phyloP scores from a whole-genome alignment of 352 stramenopile genomes.

The Globisporangium uncinulatum region DNA sequence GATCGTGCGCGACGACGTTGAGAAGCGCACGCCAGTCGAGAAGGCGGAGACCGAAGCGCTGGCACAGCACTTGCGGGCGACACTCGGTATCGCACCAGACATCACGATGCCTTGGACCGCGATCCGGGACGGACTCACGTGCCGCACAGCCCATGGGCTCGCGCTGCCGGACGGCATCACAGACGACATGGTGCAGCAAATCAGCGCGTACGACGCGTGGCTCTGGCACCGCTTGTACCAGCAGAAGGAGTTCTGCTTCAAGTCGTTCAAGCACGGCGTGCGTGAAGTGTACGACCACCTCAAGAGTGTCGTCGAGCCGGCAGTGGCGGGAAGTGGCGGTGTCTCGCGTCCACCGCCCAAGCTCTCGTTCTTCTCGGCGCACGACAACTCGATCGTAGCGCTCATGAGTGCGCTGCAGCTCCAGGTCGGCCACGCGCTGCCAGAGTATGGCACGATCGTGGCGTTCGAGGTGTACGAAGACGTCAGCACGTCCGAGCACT shows the following conservation, averaged over 20 bases:
- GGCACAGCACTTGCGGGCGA: slow-evolving; percentile 25
- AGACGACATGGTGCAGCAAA: slow-evolving; percentile 43
- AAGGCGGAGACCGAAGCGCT: slow-evolving; percentile 31
- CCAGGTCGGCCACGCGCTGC: slow-evolving; percentile 44
- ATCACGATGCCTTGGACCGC: slow-evolving; percentile 65
- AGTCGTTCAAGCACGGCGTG: slow-evolving; percentile 59
- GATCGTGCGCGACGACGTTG: slow-evolving; percentile 57
- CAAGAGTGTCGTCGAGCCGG: slow-evolving; percentile 27
- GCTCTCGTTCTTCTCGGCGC: slow-evolving; percentile 79
- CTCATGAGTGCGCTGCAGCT: slow-evolving; percentile 66
- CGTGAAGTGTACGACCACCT: slow-evolving; percentile 49
- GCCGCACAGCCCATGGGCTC: slow-evolving; percentile 48
- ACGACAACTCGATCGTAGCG: slow-evolving; percentile 83
- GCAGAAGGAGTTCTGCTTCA: slow-evolving; percentile 49
- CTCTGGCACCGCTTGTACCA: slow-evolving; percentile 77
- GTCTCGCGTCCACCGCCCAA: slow-evolving; percentile 25
- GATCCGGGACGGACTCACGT: slow-evolving; percentile 64
- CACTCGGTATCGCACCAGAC: slow-evolving; percentile 40
- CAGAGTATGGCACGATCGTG: slow-evolving; percentile 66
- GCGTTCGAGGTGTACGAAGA: slow-evolving; percentile 69
- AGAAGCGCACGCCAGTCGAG: slow-evolving; percentile 16
- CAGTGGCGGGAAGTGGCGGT: neutral
- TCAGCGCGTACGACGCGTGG: slow-evolving; percentile 72
- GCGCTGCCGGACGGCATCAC: slow-evolving; percentile 67
- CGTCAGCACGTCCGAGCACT: slow-evolving; percentile 32